phyloP scores from a whole-genome alignment of 1,284 basidiomycete genomes.

The Neotropicomus parvogracilis region DNA sequence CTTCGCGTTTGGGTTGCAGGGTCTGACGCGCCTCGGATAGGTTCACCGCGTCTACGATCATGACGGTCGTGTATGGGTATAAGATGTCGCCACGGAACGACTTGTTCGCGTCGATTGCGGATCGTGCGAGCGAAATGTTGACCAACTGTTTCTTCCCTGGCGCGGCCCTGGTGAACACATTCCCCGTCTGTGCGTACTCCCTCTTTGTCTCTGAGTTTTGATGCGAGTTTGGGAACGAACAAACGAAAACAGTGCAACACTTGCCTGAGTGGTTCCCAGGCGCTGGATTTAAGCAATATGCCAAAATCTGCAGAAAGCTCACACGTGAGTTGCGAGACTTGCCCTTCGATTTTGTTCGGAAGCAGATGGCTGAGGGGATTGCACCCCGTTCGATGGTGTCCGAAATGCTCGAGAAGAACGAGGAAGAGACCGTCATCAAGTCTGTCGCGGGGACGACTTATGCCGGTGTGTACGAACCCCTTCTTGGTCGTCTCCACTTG shows the following conservation, averaged over 20 bases:
- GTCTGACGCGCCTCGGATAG: conserved; percentile 10
- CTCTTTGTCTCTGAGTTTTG: neutral
- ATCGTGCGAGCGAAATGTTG: conserved; percentile 28
- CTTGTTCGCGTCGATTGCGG: conserved; percentile 32
- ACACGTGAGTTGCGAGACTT: conserved; percentile 23
- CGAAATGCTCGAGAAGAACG: conserved; percentile 23
- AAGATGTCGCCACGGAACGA: conserved; percentile 32
- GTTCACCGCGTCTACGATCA: conserved; percentile 29
- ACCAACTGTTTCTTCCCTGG: conserved; percentile 26
- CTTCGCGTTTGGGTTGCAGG: neutral
- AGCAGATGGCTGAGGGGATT: conserved; percentile 20
- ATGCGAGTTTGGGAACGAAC: neutral
- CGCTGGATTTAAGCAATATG: conserved; percentile 27
- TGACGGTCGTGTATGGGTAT: conserved; percentile 35
- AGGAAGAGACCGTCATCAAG: conserved; percentile 28
- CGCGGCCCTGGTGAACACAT: conserved; percentile 28
- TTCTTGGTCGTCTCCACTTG: neutral
- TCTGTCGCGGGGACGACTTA: conserved; percentile 26
- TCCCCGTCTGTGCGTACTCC: conserved; percentile 25
- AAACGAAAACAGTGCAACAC: conserved; percentile 13
- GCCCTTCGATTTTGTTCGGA: conserved; percentile 26
- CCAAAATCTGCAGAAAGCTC: conserved; percentile 17
- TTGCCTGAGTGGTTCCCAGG: conserved; percentile 34
- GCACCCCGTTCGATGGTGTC: conserved; percentile 22
- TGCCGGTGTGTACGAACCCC: conserved; percentile 7